Evolutionary conservation across 2,329 filamentous ascomycete genomes (phyloP).

Genomic region (Fusarium pilosicola): DNA sequence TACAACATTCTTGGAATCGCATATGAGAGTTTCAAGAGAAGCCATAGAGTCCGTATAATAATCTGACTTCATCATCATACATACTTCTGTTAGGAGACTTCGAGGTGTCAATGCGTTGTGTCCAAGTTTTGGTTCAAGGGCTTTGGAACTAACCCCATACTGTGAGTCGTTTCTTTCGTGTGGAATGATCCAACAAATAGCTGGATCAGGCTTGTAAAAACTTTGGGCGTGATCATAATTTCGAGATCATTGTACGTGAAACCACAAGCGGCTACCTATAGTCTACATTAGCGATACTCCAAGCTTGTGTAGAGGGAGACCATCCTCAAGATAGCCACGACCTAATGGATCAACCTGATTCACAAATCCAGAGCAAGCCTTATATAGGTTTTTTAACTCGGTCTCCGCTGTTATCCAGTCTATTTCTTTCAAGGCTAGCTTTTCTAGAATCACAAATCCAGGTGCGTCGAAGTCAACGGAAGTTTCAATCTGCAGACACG

Average conservation of each 20-base stretch:
- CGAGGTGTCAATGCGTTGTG: accelerated
- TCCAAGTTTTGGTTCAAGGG: no score
- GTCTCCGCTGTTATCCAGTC: not conserved
- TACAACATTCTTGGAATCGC: not conserved
- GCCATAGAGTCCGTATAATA: accelerated
- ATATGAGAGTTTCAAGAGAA: accelerated
- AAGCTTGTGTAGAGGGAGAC: not conserved
- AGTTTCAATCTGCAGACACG: not conserved
- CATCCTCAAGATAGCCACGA: constrained; percentile 2
- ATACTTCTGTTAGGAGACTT: not conserved
- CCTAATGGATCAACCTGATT: not conserved
- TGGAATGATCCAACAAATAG: not conserved
- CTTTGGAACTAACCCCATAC: not conserved
- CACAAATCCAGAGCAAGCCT: not conserved
- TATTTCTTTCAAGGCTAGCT: accelerated
- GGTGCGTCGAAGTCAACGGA: not conserved
- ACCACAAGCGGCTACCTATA: not conserved
- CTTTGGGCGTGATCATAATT: no score
- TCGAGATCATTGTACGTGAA: no score
- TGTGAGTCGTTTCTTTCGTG: not conserved
- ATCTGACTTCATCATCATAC: accelerated
- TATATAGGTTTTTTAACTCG: not conserved
- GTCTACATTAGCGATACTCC: not conserved
- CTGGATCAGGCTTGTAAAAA: not conserved
- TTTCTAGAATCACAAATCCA: not conserved